Base-by-base conservation (phyloP, 257 asterid species). In the Solanum dulcamara region DNA sequence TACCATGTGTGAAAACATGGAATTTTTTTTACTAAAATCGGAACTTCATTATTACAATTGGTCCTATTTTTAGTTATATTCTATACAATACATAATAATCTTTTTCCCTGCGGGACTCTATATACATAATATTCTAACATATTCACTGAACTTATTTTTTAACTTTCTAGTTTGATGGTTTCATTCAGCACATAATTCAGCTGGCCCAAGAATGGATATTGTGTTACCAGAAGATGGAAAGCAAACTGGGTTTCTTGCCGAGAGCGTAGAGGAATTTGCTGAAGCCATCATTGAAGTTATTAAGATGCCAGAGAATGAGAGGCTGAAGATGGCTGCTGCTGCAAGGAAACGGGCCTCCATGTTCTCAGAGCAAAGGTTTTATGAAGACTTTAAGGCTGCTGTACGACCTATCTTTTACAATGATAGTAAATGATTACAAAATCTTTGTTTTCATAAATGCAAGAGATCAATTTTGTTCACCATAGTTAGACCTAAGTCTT, bases 201-300 rank as follows among this genome's bases (percentile, higher is more conserved):
- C 98, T 68, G 99, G 99, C 46, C 99, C 99, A 26, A 94, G 81
- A 92, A 89, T 97, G 98, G 99, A 95, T 89, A 93, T 97, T 75
- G 97, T 97, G 82, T 86, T 92, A 40, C 90, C 91, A 28, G 97
- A 97, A 93, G 98, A 93, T 72, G 98, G 96, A 68, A 91, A 83
- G 60, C 91, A 89, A 85, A 97, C 98, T n/a, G 98, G 99, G 57
- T 94, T 90, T 85, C 95, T 97, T 2, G 98, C 98, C 14, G 87
- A 91, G 84, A 88, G 84, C 55, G 90, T 91, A 83, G 91, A 93
- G 88, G 98, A 94, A 84, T 97, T 92, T 81, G 95, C 98, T 53
- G 95, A 93, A 50, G 95, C 97, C 64, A 95, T 97, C 80, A 50
- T 91, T 28, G 85, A 87, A 42, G 84, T 95, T 79, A 77, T 92